Evolutionary conservation across 805 yeast genomes (phyloP), one percentile per base, ranked within the genome.

Genomic region (Saccharomycopsis selenospora): DNA sequence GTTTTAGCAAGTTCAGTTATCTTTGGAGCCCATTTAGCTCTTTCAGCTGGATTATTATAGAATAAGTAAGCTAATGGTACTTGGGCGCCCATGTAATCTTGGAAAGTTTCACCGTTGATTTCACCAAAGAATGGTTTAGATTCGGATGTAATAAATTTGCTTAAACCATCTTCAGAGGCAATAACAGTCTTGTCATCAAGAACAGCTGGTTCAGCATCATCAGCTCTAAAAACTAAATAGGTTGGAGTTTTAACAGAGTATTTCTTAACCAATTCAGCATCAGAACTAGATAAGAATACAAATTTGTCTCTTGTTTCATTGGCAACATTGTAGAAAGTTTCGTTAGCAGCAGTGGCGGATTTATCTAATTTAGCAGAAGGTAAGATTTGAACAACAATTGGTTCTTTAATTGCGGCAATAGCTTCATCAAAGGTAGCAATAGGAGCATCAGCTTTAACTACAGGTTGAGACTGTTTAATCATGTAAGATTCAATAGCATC

Each of bases 51-150:
- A 44, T 74, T 68, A 57, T 76, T 78, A 71, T 85, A 88, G 72
- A 93, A 93, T 66, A 85, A 80, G 75, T 90, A 91, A 47, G 87
- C 95, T 56, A 93, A 69, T 54, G 99, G 99, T 49, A 79, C 56
- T 29, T 79, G 75, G 51, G 89, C 70, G 49, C 73, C 68, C 75
- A 86, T 79, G 73, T 90, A 93, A 38, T 72, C 62, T 66, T 75
- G 70, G 75, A 83, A 93, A 55, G 93, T 82, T 46, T 77, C 72
- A 56, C 93, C 89, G 60, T 79, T 80, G 56, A 91, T 79, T 67
- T 90, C 96, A 61, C 95, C 96, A 59, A 90, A 82, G 59, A 77
- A 73, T 49, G 97, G 96, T 63, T 85, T 75, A 43, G 82, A 66
- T 70, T 89, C 93, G 56, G 68, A 65, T 47, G 67, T 65, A 57